phyloP scores from a whole-genome alignment of 495 filamentous ascomycete genomes.

The Antarctomyces pellizariae region DNA sequence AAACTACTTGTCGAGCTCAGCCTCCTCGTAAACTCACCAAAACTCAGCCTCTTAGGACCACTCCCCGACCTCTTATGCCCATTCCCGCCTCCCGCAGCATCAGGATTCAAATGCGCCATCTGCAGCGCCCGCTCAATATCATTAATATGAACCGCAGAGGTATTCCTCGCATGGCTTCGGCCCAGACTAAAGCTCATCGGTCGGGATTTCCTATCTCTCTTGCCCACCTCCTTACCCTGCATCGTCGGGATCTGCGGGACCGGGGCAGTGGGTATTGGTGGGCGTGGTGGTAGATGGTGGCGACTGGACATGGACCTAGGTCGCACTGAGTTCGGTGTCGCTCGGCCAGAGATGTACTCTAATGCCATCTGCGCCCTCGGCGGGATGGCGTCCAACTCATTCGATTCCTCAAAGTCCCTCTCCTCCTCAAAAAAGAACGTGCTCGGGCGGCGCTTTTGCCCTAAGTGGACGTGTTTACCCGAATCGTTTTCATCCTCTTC shows the following conservation, averaged over 20 bases:
- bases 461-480: constrained; percentile 4
- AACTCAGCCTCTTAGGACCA: constrained; percentile 24
- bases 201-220: constrained; percentile 4
- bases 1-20: constrained; percentile 27
- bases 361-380: constrained; percentile 21
- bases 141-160: constrained; percentile 2
- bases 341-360: constrained; percentile 23
- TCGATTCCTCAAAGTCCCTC: constrained; percentile 18
- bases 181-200: constrained; percentile 2
- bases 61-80: constrained; percentile 22
- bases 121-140: too few relatives aligned
- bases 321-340: constrained; percentile 8
- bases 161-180: constrained; percentile 2
- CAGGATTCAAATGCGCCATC: too few relatives aligned
- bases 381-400: constrained; percentile 14
- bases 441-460: constrained; percentile 12
- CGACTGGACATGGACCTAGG: constrained; percentile 7
- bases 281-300: constrained; percentile 6
- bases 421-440: too few relatives aligned
- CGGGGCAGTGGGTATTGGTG: constrained; percentile 8
- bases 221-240: constrained; percentile 2
- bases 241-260: constrained; percentile 8
- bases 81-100: too few relatives aligned
- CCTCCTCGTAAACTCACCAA: constrained; percentile 28
- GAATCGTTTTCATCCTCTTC: constrained; percentile 6